A percentile compares a stretch with the other conserved stretches of the same genome.
These are phyloP conservation scores for Naganishia friedmannii DNA, from an alignment of 768 basidiomycete genomes.

Conservation along the genomic window DNA sequence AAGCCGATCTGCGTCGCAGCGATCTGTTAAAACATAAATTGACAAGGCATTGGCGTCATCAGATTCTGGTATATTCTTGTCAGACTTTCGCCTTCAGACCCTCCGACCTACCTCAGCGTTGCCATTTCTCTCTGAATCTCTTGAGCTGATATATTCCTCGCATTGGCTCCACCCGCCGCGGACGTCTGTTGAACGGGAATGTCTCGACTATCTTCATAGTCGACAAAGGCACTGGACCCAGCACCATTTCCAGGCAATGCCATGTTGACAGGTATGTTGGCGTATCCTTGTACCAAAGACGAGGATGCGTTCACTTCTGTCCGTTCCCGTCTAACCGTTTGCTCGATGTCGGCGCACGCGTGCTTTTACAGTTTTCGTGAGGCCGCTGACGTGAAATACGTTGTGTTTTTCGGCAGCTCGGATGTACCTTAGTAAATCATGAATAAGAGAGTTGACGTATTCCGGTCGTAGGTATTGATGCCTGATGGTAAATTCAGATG, in stretches of 20 bases:
- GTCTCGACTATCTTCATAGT: background rate
- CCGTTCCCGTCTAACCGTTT: background rate
- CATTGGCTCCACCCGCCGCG: background rate
- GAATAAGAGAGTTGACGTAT: background rate
- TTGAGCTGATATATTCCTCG: conserved; percentile 42
- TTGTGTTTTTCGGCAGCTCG: background rate
- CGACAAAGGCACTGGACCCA: background rate
- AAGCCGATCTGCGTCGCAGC: conserved; percentile 73
- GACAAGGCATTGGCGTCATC: too few relatives aligned
- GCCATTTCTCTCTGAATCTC: conserved; percentile 50
- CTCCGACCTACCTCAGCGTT: conserved; percentile 42
- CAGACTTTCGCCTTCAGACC: conserved; percentile 16
- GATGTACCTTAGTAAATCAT: background rate
- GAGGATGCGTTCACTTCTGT: background rate
- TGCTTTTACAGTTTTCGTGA: background rate
- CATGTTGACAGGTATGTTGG: background rate
- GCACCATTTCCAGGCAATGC: background rate
- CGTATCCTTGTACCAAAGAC: background rate
- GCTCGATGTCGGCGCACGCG: background rate
- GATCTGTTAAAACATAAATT: conserved; percentile 34
- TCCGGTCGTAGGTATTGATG: background rate
- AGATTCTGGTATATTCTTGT: conserved; percentile 37
- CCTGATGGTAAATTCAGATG: background rate
- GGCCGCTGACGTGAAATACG: background rate
- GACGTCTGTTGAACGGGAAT: background rate